Percentiles rank a stretch among this genome's conserved stretches.
phyloP scores from a whole-genome alignment of 257 asterid species.

The Solanum neorickii region DNA sequence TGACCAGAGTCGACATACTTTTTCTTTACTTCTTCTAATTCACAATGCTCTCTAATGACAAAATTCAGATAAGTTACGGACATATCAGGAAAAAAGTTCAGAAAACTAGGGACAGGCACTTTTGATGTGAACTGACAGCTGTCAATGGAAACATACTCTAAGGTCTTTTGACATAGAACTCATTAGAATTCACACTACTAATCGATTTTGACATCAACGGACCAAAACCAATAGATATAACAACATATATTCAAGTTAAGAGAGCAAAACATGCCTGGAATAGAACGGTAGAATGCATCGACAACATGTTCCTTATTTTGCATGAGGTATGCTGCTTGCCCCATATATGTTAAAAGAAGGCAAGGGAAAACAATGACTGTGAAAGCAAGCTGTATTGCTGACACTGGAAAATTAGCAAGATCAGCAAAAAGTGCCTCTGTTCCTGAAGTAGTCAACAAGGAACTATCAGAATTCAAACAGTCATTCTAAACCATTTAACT shows the following conservation, averaged over 20 bases:
- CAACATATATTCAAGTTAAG: neutral
- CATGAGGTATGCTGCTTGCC: conserved; percentile 96
- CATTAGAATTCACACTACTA: neutral
- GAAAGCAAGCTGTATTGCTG: conserved; percentile 94
- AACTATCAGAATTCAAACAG: neutral
- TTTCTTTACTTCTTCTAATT: neutral
- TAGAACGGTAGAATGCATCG: conserved; percentile 92
- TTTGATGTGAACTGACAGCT: neutral
- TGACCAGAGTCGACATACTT: neutral
- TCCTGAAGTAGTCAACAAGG: conserved; percentile 42
- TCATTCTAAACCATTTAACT: neutral
- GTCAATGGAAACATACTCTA: neutral
- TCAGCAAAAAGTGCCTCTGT: conserved; percentile 99
- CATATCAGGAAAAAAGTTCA: neutral
- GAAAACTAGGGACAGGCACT: neutral
- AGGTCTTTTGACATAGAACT: neutral
- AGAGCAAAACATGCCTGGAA: conserved; percentile 56
- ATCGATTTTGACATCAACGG: neutral
- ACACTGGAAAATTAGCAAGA: conserved; percentile 84
- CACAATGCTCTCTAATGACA: neutral
- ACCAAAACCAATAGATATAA: neutral
- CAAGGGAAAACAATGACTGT: conserved; percentile 83
- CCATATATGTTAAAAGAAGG: conserved; percentile 90
- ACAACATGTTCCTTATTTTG: conserved; percentile 50
- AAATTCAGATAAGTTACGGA: neutral